phyloP scores from a whole-genome alignment of 441 rosid species.

The Melastoma candidum region DNA sequence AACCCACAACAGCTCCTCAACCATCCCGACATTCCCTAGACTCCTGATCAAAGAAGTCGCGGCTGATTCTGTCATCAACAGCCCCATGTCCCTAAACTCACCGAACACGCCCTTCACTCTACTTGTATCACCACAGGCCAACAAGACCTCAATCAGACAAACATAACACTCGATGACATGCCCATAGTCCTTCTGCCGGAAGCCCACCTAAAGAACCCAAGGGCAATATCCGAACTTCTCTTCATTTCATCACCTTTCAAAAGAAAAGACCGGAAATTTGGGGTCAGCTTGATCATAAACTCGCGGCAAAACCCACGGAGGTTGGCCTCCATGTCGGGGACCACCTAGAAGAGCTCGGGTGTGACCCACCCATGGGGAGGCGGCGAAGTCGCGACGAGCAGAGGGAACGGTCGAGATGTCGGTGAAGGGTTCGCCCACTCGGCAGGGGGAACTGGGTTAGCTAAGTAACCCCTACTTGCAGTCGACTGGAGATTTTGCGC shows the following conservation, averaged over 20 bases:
- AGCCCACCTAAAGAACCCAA: constrained; percentile 71
- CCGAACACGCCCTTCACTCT: constrained; percentile 26
- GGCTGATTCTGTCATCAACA: constrained; percentile 22
- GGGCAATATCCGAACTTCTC: constrained; percentile 33
- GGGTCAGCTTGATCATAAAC: constrained; percentile 56
- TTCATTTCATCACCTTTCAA: constrained; percentile 36
- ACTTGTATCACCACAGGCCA: constrained; percentile 31
- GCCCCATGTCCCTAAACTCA: constrained; percentile 31
- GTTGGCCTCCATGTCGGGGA: constrained; percentile 57
- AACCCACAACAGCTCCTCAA: constrained; percentile 66
- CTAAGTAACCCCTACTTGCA: constrained; percentile 23
- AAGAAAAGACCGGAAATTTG: constrained; percentile 48
- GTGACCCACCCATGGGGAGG: constrained; percentile 69
- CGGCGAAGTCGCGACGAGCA: constrained; percentile 23
- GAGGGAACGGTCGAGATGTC: constrained; percentile 57
- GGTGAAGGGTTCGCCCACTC: constrained; percentile 71
- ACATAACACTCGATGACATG: constrained; percentile 62
- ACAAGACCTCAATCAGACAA: constrained; percentile 50
- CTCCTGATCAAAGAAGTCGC: constrained; percentile 20
- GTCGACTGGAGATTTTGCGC: too few relatives aligned
- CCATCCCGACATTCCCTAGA: constrained; percentile 54
- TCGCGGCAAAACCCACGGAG: constrained; percentile 38
- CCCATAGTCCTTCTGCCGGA: constrained; percentile 52
- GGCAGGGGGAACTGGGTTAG: constrained; percentile 54
- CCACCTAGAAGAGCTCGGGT: constrained; percentile 51